phyloP scores from a whole-genome alignment of 371 early-diverging fungal species.

The Synchytrium microbalum region DNA sequence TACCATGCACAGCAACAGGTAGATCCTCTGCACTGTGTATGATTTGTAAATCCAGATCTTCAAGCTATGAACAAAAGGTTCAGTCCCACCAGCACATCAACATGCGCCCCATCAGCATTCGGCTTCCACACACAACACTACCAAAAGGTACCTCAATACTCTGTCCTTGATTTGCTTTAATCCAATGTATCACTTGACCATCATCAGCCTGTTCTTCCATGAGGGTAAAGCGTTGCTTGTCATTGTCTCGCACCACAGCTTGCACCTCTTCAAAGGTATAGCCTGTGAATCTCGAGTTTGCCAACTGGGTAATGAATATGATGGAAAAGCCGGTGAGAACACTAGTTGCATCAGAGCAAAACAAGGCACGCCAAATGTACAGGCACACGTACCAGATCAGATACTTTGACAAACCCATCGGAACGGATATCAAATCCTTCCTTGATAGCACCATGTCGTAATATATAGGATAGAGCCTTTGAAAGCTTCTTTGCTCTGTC shows the following conservation, averaged over 20 bases:
- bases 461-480: slow-evolving; percentile 65
- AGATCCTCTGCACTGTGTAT: slow-evolving; percentile 39
- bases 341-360: not conserved
- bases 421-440: slow-evolving; percentile 60
- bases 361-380: too few species aligned
- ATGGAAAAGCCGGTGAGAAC: not conserved
- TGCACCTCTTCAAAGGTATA: slow-evolving; percentile 48
- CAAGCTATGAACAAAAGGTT: slow-evolving; percentile 23
- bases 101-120: not conserved
- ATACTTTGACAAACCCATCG: slow-evolving; percentile 64
- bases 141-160: slow-evolving; percentile 33
- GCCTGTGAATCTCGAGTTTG: slow-evolving; percentile 44
- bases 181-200: slow-evolving; percentile 35
- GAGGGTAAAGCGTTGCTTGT: slow-evolving; percentile 71
- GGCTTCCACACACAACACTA: not conserved
- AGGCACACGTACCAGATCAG: slow-evolving; percentile 41
- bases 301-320: slow-evolving; percentile 26
- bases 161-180: slow-evolving; percentile 86
- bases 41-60: slow-evolving; percentile 41
- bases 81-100: too few species aligned
- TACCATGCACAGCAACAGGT: slow-evolving; percentile 75
- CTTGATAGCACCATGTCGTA: slow-evolving; percentile 76
- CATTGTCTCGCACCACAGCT: slow-evolving; percentile 57
- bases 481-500: slow-evolving; percentile 28
- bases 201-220: slow-evolving; percentile 16